Evolutionary conservation across 345 rosid species (phyloP), one percentile per base, ranked within the genome.

Genomic region (Eutrema japonicum): DNA sequence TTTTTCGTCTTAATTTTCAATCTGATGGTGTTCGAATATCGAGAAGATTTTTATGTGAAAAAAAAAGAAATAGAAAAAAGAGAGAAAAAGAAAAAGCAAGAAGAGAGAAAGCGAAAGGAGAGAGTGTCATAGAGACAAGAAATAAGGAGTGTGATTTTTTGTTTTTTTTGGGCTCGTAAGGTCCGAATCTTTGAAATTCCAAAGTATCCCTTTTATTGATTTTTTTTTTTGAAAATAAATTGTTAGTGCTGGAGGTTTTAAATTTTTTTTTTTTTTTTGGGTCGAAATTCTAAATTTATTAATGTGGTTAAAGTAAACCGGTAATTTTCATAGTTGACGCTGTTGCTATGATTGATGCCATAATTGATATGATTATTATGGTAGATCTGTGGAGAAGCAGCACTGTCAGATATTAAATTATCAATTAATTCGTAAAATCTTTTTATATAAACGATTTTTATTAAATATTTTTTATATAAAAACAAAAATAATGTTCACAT

Each of bases 41-140:
- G 66, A 70, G 71, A 53, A 38, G 13, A 33, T 43, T 32, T 18
- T 32, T 18, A 12, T 10, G 26, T 5, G 16, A 12, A 48, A 29
- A 26, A 26, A 70, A 10, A 27, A 0, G 61, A 2, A 12, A 27
- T 6, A 33, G 4, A 68, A 9, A 61, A 52, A 4, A 29, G 11
- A 46, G 36, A 36, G 10, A 54, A 63, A 50, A 49, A 43, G 13
- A 51, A 55, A 69, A 64, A 47, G 52, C 36, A 48, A 45, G 42
- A 67, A 43, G 41, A 73, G 66, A 66, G 87, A 85, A 77, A 83
- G 89, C 77, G 87, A 85, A 72, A 82, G 85, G 73, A 56, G 65
- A 56, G 77, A 61, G 80, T 69, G 64, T 91, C 86, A 80, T 84
- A 63, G 82, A 84, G 83, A 68, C 85, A 76, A 74, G 76, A 70